These are phyloP conservation scores for Pinus albicaulis DNA, from an alignment of 75 land plant genomes.

Conservation along the genomic window DNA sequence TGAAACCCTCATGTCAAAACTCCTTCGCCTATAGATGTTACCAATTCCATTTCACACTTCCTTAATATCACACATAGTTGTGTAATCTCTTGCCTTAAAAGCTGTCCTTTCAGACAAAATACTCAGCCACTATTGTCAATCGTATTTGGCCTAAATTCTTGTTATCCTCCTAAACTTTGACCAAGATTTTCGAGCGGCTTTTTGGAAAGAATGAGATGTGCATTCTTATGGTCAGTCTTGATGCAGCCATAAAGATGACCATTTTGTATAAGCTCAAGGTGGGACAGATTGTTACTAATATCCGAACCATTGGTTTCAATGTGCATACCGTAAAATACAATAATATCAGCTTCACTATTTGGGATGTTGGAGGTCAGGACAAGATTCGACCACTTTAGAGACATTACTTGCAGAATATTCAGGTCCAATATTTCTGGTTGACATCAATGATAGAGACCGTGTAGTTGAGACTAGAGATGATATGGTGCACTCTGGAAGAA, in stretches of 20 bases:
- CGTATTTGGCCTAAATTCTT: too few species aligned
- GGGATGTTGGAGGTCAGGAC: conserved; percentile 39
- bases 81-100: too few species aligned
- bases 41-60: too few species aligned
- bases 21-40: too few species aligned
- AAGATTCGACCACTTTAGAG: conserved; percentile 12
- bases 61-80: too few species aligned
- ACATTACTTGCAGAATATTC: background rate
- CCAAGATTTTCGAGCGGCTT: conserved; percentile 29
- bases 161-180: too few species aligned
- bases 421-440: conserved; percentile 68
- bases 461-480: conserved; percentile 64
- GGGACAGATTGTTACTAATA: conserved; percentile 33
- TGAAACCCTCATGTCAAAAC: too few species aligned
- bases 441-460: conserved; percentile 74
- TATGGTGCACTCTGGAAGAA: too few species aligned
- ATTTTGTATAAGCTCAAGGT: too few species aligned
- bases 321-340: conserved; percentile 19
- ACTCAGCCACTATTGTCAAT: too few species aligned
- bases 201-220: conserved; percentile 43
- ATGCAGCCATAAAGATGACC: too few species aligned
- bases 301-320: conserved; percentile 31
- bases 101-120: too few species aligned
- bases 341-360: conserved; percentile 27
- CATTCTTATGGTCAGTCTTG: conserved; percentile 70